Evolutionary conservation across 768 basidiomycete genomes (phyloP).

Genomic region (Punctularia strigosozonata): DNA sequence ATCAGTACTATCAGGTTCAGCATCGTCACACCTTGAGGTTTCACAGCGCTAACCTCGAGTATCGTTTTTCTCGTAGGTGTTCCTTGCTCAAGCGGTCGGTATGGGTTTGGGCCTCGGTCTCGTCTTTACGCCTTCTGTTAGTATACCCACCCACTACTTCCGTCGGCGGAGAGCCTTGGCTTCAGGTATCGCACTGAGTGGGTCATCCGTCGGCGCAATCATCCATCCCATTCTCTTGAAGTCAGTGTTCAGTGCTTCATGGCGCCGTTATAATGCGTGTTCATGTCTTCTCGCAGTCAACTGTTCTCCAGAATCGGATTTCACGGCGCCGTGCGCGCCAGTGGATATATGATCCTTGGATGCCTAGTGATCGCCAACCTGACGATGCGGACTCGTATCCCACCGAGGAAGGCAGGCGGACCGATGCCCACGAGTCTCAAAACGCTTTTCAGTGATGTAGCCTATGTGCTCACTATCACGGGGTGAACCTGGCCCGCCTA

Average conservation of each 20-base stretch:
- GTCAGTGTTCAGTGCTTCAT: neutral
- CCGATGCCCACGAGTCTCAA: too few species aligned
- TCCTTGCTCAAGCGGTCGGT: conserved; percentile 34
- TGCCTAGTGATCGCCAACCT: neutral
- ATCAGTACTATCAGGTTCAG: too few species aligned
- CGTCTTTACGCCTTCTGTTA: conserved; percentile 25
- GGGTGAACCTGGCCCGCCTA: too few species aligned
- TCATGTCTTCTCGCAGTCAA: neutral
- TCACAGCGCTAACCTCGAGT: too few species aligned
- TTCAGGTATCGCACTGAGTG: conserved; percentile 31
- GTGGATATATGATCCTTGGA: neutral
- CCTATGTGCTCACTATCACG: too few species aligned
- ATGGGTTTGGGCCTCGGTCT: conserved; percentile 31
- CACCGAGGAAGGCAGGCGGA: neutral
- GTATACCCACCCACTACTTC: conserved; percentile 20
- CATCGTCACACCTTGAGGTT: too few species aligned
- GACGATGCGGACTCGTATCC: neutral
- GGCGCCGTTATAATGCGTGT: neutral
- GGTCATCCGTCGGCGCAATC: conserved; percentile 12
- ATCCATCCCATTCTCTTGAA: conserved; percentile 7
- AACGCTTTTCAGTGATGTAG: too few species aligned
- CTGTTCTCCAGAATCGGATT: neutral
- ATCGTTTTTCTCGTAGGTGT: conserved; percentile 24
- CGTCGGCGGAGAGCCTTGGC: conserved; percentile 25
- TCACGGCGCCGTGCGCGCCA: neutral